Conservation (phyloP, 768 basidiomycete genomes). For the Austroboletus festivus region DNA sequence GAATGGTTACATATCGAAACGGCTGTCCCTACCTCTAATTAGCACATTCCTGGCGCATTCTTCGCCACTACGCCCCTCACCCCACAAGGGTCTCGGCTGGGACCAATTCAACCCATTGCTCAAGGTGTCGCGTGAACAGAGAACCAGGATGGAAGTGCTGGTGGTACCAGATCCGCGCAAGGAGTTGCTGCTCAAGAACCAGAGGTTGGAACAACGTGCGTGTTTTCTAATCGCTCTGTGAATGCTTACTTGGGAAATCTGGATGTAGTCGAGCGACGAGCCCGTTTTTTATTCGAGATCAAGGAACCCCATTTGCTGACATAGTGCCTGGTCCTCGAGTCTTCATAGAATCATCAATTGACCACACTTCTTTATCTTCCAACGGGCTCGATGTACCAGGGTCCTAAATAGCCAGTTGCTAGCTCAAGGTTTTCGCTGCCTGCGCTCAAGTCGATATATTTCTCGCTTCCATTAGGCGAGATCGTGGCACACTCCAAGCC, state of each 20-base stretch:
- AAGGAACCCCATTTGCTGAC: too few species aligned
- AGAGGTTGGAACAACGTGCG: slow-evolving; percentile 73
- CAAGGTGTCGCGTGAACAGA: slow-evolving; percentile 56
- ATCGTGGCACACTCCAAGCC: slow-evolving; percentile 60
- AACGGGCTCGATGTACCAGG: slow-evolving; percentile 5
- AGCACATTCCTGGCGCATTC: slow-evolving; percentile 33
- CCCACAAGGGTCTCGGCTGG: slow-evolving; percentile 53
- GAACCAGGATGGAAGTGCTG: slow-evolving; percentile 42
- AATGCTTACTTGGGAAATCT: background rate
- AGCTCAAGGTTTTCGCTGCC: slow-evolving; percentile 4
- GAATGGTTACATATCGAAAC: slow-evolving; percentile 54
- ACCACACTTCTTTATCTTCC: too few species aligned
- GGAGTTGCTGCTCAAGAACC: slow-evolving; percentile 69
- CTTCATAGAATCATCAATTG: slow-evolving; percentile 67
- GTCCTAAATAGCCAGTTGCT: slow-evolving; percentile 20
- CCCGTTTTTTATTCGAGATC: slow-evolving; percentile 71
- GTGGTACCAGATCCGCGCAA: slow-evolving; percentile 61
- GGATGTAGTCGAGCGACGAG: slow-evolving; percentile 65
- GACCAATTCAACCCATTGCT: slow-evolving; percentile 65
- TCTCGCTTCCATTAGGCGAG: slow-evolving; percentile 70
- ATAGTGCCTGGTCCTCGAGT: too few species aligned
- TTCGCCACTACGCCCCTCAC: slow-evolving; percentile 49
- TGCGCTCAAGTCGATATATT: slow-evolving; percentile 16
- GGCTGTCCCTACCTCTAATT: slow-evolving; percentile 45
- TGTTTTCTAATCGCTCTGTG: slow-evolving; percentile 11